Base-by-base conservation (phyloP, 352 stramenopile genomes). In the Phytophthora macrochlamydospora region DNA sequence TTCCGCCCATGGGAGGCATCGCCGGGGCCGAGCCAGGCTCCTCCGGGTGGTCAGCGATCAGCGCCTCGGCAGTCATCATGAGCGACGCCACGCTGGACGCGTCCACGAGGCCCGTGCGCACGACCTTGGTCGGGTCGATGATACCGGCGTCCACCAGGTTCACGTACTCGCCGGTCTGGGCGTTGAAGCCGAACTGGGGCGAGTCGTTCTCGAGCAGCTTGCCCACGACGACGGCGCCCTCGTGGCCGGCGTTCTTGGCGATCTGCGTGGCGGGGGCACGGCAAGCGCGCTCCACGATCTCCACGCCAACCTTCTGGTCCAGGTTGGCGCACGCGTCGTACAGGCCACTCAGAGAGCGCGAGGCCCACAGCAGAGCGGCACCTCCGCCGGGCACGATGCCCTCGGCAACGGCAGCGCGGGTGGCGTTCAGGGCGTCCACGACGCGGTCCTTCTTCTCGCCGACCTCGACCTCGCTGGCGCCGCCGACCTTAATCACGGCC, bases 391-490 rank as follows among this genome's bases (percentile, higher is more conserved):
- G 97, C 51, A 99, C 97, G 59, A 99, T 99, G 49, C 98, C 98
- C 76, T 99, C 97, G 18, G 98, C 97, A 4, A 99, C 97, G 64
- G 98, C 98, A 4, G 98, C 98, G 63, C 97, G 95, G 44, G 98
- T 99, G 54, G 98, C 98, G 79, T 99, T 99, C 30, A 99, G 87
- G n/a, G 98, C 98, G 85, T 99, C 98, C 43, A 99, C 95, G 54
- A 99, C 97, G 69, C 98, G 95, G 82, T 99, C 98, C 90, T 99
- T 99, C 97, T 99, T 99, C 83, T 99, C 98, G 29, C 92, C 84
- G 13, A 99, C 98, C 81, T 99, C 98, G 44, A 99, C 97, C 79
- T 99, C 98, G 55, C 87, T 98, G 56, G 97, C 97, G 50, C 98
- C 98, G 56, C 98, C 98, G 32, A 99, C 98, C 85, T 99, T 99